phyloP scores from a whole-genome alignment of 768 basidiomycete species.

The Tricholoma saponaceum region DNA sequence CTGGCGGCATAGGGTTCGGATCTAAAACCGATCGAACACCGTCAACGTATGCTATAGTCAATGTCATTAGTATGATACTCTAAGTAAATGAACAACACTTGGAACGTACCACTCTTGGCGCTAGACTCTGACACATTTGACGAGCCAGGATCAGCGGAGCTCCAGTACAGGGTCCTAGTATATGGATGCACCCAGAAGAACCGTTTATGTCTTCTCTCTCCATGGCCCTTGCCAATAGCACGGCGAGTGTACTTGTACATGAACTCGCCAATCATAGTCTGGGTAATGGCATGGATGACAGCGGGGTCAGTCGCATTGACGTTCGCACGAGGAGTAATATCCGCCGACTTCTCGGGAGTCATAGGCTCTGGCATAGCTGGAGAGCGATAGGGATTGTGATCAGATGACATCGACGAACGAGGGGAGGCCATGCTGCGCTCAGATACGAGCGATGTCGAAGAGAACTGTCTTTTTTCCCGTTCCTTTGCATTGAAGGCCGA shows the following conservation, averaged over 20 bases:
- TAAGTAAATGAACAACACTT: background rate
- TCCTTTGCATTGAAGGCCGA: slow-evolving; percentile 50
- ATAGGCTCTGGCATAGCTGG: slow-evolving; percentile 33
- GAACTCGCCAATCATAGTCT: slow-evolving; percentile 99
- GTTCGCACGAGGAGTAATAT: slow-evolving; percentile 36
- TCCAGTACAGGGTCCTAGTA: slow-evolving; percentile 97
- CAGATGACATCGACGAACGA: slow-evolving; percentile 80
- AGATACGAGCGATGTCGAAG: slow-evolving; percentile 67
- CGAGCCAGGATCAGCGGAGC: slow-evolving; percentile 89
- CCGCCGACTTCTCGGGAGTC: slow-evolving; percentile 44
- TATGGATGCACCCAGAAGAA: slow-evolving; percentile 99
- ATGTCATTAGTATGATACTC: slow-evolving; percentile 8
- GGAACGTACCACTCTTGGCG: slow-evolving; percentile 89
- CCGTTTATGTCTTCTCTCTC: slow-evolving; percentile 84
- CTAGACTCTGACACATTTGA: slow-evolving; percentile 85
- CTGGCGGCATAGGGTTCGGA: slow-evolving; percentile 94
- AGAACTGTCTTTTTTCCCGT: slow-evolving; percentile 53
- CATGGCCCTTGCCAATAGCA: slow-evolving; percentile 85
- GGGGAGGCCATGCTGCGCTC: slow-evolving; percentile 67
- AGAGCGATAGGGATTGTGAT: slow-evolving; percentile 51
- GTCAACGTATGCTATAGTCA: slow-evolving; percentile 79
- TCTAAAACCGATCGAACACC: slow-evolving; percentile 90
- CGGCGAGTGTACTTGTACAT: slow-evolving; percentile 95
- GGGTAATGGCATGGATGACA: slow-evolving; percentile 95
- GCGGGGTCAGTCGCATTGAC: slow-evolving; percentile 75